Base-by-base conservation (phyloP, 345 rosid genomes). In the Lepidium aucheri region DNA sequence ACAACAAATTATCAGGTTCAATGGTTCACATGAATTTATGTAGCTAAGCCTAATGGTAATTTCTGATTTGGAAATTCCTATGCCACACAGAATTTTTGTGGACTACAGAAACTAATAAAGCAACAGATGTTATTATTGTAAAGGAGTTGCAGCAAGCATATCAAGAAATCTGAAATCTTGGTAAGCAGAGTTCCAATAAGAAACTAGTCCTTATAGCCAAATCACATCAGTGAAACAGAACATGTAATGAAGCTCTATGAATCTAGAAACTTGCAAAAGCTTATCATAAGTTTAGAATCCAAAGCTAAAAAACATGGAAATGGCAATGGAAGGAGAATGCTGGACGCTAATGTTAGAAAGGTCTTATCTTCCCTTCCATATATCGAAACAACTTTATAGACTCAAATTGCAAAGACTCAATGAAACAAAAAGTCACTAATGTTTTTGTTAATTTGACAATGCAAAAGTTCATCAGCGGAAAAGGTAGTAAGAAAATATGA, bases 401-500 rank as follows among this genome's bases (percentile, higher is more conserved):
- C 26, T 60, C 14, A 18, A 34, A 20, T 33, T 45, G 16, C 15
- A 4, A 12, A 16, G 11, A 42, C 14, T 32, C 11, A 15, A 9
- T 11, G 42, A 32, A 42, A 33, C 55, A n/a, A 22, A 49, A 14
- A 10, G 24, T 32, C 35, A 41, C 8, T 30, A 28, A 28, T 42
- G 14, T 26, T 38, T 1, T 15, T 6, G 14, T 42, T 40, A 40
- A 38, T 26, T 52, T 8, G 51, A 26, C 55, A 45, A 67, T 46
- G 41, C 39, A 42, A 49, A 51, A 46, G 33, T 39, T 75, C 38
- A 60, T 57, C 39, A 47, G 38, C 7, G 51, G 64, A 32, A 60
- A 54, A 35, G 35, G 36, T 14, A 53, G 52, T 52, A 17, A 34
- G 61, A 17, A 51, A 28, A 36, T 49, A 50, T 45, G 22, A 89